Conservation (phyloP, 164 flowering plant genomes). For the Stephania cephalantha region DNA sequence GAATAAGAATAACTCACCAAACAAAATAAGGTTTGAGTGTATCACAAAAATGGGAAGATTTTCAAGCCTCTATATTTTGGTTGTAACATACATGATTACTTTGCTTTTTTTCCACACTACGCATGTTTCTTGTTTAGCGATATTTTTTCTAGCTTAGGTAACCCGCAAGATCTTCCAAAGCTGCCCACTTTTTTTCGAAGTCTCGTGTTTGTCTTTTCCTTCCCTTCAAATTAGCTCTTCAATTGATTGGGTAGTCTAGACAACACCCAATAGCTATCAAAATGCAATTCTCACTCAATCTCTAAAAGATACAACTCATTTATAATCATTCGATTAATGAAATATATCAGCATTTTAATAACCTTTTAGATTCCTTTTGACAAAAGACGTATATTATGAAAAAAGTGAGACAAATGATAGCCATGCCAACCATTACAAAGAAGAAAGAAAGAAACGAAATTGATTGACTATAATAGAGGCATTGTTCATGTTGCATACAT, state of each 20-base stretch:
- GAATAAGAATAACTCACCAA: slow-evolving; percentile 30
- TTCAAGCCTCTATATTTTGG: slow-evolving; percentile 24
- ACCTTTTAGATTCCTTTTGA: no score
- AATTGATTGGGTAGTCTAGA: slow-evolving; percentile 60
- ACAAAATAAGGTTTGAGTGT: slow-evolving; percentile 36
- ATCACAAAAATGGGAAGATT: slow-evolving; percentile 32
- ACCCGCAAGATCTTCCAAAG: slow-evolving; percentile 39
- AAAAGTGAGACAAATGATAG: no score
- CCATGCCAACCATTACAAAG: no score
- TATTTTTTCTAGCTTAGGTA: slow-evolving; percentile 50
- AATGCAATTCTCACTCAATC: slow-evolving; percentile 52
- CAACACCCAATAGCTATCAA: slow-evolving; percentile 62
- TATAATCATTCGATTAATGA: no score
- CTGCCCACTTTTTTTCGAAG: slow-evolving; percentile 33
- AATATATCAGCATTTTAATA: no score
- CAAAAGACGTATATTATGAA: no score
- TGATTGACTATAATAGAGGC: no score
- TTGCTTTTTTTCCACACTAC: slow-evolving; percentile 53
- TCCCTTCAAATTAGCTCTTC: slow-evolving; percentile 31
- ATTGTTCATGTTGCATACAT: no score
- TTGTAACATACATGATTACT: slow-evolving; percentile 44
- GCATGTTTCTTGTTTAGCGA: slow-evolving; percentile 31
- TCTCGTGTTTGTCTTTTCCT: slow-evolving; percentile 30
- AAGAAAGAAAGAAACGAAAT: no score
- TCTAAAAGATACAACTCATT: slow-evolving; percentile 28